These are phyloP conservation scores for Malassezia caprae DNA, from an alignment of 1,284 basidiomycete species.

Conservation along the genomic window DNA sequence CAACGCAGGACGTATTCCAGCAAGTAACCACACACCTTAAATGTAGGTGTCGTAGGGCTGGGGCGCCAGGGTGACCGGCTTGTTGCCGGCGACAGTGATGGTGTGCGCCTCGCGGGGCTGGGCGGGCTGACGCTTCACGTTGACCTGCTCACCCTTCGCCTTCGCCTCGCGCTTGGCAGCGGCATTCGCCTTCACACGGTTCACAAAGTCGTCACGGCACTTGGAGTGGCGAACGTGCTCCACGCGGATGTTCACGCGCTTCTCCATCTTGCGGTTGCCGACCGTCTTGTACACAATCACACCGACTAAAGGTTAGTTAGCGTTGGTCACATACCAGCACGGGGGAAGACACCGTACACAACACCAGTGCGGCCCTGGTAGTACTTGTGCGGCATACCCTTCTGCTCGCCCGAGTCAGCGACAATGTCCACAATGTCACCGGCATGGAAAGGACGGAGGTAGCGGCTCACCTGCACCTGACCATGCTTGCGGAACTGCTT, in stretches of 20 bases:
- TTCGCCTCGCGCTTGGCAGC: slow-evolving; percentile 68
- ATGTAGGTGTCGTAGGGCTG: slow-evolving; percentile 58
- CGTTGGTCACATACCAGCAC: slow-evolving; percentile 33
- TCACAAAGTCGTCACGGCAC: slow-evolving; percentile 96
- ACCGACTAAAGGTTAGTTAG: slow-evolving; percentile 60
- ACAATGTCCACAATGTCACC: slow-evolving; percentile 99
- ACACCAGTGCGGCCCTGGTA: slow-evolving; percentile 78
- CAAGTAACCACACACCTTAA: slow-evolving; percentile 22
- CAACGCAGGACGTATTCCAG: not conserved
- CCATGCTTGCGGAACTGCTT: slow-evolving; percentile 64
- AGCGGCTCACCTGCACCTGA: slow-evolving; percentile 81
- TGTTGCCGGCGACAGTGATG: slow-evolving; percentile 66
- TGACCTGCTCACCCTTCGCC: slow-evolving; percentile 61
- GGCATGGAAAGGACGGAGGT: slow-evolving; percentile 80
- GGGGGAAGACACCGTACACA: slow-evolving; percentile 93
- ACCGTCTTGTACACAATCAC: slow-evolving; percentile 98
- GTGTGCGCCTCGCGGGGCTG: slow-evolving; percentile 71
- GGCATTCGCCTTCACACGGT: slow-evolving; percentile 88
- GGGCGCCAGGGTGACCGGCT: slow-evolving; percentile 83
- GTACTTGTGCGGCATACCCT: slow-evolving; percentile 97
- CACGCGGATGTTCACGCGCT: slow-evolving; percentile 96
- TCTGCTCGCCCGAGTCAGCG: slow-evolving; percentile 96
- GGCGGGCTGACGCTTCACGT: slow-evolving; percentile 75
- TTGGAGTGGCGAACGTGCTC: slow-evolving; percentile 98
- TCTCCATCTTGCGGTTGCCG: slow-evolving; percentile 97